phyloP scores from a whole-genome alignment of 345 rosid genomes.

The Hypericum androsaemum region DNA sequence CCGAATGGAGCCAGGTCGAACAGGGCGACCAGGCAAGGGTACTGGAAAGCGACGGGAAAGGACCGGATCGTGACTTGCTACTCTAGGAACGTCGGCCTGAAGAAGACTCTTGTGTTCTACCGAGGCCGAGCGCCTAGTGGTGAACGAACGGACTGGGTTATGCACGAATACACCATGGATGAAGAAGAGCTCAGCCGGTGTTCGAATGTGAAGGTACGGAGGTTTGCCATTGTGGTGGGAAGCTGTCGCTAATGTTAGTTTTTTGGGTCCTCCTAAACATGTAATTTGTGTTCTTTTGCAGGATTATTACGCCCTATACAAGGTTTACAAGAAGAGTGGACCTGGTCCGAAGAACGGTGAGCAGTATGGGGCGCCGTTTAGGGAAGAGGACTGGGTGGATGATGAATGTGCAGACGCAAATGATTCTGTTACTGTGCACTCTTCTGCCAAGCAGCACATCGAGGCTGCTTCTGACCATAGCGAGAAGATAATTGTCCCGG shows the following conservation, averaged over 20 bases:
- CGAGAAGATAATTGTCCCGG: constrained; percentile 12
- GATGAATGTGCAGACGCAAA: constrained; percentile 24
- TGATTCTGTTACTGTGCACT: constrained; percentile 9
- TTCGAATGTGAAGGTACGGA: constrained; percentile 47
- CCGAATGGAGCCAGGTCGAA: constrained; percentile 86
- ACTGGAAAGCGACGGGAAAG: constrained; percentile 92
- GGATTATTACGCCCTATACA: constrained; percentile 72
- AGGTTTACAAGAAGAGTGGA: constrained; percentile 81
- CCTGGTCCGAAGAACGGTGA: constrained; percentile 98
- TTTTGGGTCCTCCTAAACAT: constrained; percentile 2
- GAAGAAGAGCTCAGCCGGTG: constrained; percentile 70
- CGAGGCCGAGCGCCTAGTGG: constrained; percentile 80
- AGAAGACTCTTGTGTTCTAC: constrained; percentile 80
- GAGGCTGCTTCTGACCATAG: constrained; percentile 20
- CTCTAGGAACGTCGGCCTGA: constrained; percentile 57
- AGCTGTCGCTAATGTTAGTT: neutral
- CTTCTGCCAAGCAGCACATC: constrained; percentile 19
- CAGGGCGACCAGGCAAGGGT: constrained; percentile 64
- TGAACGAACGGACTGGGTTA: constrained; percentile 85
- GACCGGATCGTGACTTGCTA: constrained; percentile 47
- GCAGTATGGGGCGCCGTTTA: constrained; percentile 90
- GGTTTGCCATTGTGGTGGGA: neutral
- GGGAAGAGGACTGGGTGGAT: constrained; percentile 79
- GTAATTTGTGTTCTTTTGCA: constrained; percentile 13
- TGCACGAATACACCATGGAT: constrained; percentile 82